Conservation (phyloP, 1,284 basidiomycete species). For the Cryptococcus maquisensis region DNA sequence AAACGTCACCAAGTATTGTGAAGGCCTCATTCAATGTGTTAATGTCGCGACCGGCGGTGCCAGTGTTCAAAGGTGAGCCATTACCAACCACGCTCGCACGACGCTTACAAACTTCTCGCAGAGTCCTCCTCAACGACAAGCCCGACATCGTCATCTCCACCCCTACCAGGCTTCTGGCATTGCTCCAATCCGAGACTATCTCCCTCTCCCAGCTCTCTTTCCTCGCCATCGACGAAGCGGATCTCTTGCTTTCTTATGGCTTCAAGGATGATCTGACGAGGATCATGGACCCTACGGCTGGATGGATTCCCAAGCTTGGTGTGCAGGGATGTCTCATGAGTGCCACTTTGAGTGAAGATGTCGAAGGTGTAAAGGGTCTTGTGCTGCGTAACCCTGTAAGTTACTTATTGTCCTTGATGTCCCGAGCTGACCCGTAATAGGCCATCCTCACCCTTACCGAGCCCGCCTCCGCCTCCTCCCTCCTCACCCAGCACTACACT, state of each 20-base stretch:
- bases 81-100: neutral
- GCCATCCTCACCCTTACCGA: slow-evolving; percentile 81
- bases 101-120: slow-evolving; percentile 3
- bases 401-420: slow-evolving; percentile 11
- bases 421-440: slow-evolving; percentile 47
- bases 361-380: slow-evolving; percentile 83
- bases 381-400: slow-evolving; percentile 79
- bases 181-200: slow-evolving; percentile 72
- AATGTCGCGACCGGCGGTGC: slow-evolving; percentile 76
- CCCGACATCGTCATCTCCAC: slow-evolving; percentile 92
- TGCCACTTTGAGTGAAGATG: slow-evolving; percentile 95
- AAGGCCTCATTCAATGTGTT: slow-evolving; percentile 65
- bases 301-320: slow-evolving; percentile 70
- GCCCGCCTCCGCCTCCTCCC: slow-evolving; percentile 63
- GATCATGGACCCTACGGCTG: slow-evolving; percentile 60
- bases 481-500: slow-evolving; percentile 73
- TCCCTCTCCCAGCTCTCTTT: slow-evolving; percentile 60
- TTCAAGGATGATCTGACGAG: slow-evolving; percentile 86
- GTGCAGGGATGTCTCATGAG: slow-evolving; percentile 96
- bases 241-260: slow-evolving; percentile 94
- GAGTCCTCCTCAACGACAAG: slow-evolving; percentile 75
- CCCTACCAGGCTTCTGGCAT: slow-evolving; percentile 73
- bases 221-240: slow-evolving; percentile 96
- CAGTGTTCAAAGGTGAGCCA: slow-evolving; percentile 68
- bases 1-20: slow-evolving; percentile 67